phyloP scores from a whole-genome alignment of 768 basidiomycete species.

The Pleurotus eryngii region DNA sequence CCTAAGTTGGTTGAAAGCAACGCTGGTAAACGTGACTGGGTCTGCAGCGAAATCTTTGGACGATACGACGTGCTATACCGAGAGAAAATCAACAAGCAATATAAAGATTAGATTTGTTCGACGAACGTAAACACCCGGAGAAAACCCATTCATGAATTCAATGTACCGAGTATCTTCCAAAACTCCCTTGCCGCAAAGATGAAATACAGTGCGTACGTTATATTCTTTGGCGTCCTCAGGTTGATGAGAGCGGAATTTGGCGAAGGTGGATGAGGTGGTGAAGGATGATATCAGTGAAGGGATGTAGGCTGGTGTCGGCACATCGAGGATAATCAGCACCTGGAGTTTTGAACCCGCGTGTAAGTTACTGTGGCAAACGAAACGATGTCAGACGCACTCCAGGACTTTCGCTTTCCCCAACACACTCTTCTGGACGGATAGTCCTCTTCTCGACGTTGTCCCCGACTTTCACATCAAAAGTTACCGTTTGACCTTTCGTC shows the following conservation, averaged over 20 bases:
- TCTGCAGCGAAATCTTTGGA: slow-evolving; percentile 60
- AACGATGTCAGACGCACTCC: slow-evolving; percentile 29
- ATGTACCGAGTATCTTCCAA: slow-evolving; percentile 68
- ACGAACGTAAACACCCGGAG: slow-evolving; percentile 57
- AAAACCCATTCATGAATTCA: slow-evolving; percentile 69
- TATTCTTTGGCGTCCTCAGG: slow-evolving; percentile 38
- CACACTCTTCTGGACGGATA: slow-evolving; percentile 57
- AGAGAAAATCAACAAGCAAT: not conserved
- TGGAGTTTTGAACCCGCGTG: slow-evolving; percentile 19
- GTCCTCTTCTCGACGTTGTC: slow-evolving; percentile 37
- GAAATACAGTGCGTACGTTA: slow-evolving; percentile 56
- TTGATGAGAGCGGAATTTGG: slow-evolving; percentile 42
- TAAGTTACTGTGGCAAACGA: not conserved
- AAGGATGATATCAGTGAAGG: slow-evolving; percentile 48
- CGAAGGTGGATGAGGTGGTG: slow-evolving; percentile 42
- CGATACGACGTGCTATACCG: slow-evolving; percentile 67
- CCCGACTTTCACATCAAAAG: slow-evolving; percentile 46
- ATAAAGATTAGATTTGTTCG: not conserved
- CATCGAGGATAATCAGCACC: slow-evolving; percentile 69
- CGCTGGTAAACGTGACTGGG: slow-evolving; percentile 70
- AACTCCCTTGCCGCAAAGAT: slow-evolving; percentile 70
- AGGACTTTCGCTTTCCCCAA: slow-evolving; percentile 50
- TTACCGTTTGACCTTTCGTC: slow-evolving; percentile 63
- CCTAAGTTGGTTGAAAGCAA: slow-evolving; percentile 68
- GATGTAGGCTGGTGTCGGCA: slow-evolving; percentile 60